Conservation (phyloP, 2,329 filamentous ascomycete species). For the Cadophora malorum region DNA sequence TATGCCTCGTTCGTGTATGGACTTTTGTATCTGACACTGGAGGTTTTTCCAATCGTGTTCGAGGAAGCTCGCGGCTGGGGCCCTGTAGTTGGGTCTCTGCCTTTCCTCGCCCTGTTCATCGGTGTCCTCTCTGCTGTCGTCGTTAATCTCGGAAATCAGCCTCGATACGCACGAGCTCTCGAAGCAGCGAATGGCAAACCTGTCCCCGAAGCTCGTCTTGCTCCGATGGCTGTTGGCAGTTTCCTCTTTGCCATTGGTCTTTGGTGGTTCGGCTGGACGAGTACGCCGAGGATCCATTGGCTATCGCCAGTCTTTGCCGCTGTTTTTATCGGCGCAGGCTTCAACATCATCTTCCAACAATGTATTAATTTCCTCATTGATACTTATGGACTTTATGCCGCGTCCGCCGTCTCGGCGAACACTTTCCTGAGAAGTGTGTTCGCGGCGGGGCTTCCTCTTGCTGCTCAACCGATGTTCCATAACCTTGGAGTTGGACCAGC, state of each 20-base stretch:
- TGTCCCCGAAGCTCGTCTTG: constrained; percentile 54
- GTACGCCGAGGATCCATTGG: constrained; percentile 38
- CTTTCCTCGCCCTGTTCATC: constrained; percentile 59
- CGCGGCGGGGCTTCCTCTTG: constrained; percentile 54
- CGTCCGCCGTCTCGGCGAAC: constrained; percentile 53
- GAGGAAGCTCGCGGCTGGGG: constrained; percentile 64
- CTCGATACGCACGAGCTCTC: constrained; percentile 38
- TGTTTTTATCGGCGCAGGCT: constrained; percentile 42
- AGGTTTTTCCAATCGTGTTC: constrained; percentile 70
- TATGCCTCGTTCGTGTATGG: constrained; percentile 77
- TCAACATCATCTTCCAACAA: constrained; percentile 45
- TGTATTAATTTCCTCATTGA: constrained; percentile 47
- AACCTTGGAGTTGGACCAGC: constrained; percentile 70
- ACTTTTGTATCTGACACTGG: constrained; percentile 67
- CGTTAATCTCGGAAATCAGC: constrained; percentile 49
- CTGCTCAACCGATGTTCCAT: constrained; percentile 59
- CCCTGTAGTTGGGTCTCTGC: constrained; percentile 63
- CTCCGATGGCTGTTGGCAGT: constrained; percentile 53
- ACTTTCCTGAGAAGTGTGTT: constrained; percentile 53
- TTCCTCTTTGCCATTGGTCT: constrained; percentile 42
- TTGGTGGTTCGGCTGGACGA: constrained; percentile 45
- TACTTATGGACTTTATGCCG: constrained; percentile 55
- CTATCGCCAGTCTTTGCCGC: constrained; percentile 36
- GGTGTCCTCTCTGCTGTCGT: constrained; percentile 57
- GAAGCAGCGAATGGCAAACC: constrained; percentile 48